Evolutionary conservation across 2,329 filamentous ascomycete genomes (phyloP).

Genomic region (Tothia fuscella): DNA sequence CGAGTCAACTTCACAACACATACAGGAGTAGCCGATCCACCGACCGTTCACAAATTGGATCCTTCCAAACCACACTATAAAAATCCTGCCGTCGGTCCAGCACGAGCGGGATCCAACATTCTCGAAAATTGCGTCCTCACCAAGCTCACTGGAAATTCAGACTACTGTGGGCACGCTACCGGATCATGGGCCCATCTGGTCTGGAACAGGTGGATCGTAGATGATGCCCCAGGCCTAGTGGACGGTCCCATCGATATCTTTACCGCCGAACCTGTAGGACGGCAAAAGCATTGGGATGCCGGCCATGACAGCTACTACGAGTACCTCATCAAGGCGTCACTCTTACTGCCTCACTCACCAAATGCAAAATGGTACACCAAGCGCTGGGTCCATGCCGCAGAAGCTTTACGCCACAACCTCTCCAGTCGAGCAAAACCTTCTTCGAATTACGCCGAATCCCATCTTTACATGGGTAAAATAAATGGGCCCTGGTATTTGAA

Average conservation of each 20-base stretch:
- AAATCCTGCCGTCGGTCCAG: conserved; percentile 28
- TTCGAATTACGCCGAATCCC: conserved; percentile 22
- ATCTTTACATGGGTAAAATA: conserved; percentile 27
- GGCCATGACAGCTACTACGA: conserved; percentile 34
- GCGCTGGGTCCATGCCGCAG: conserved; percentile 23
- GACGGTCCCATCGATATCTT: conserved; percentile 32
- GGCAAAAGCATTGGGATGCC: conserved; percentile 30
- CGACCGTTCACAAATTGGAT: conserved; percentile 18
- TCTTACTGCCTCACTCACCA: conserved; percentile 25
- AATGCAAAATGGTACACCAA: conserved; percentile 22
- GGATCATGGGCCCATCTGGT: conserved; percentile 33
- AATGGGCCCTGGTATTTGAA: conserved; percentile 24
- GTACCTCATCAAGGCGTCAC: conserved; percentile 29
- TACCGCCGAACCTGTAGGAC: conserved; percentile 28
- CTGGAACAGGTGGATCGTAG: conserved; percentile 27
- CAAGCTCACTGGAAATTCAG: conserved; percentile 26
- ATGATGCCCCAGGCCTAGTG: conserved; percentile 29
- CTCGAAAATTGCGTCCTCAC: conserved; percentile 32
- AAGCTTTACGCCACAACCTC: conserved; percentile 25
- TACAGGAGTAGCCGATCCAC: conserved; percentile 22
- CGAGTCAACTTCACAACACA: conserved; percentile 30
- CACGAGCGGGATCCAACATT: conserved; percentile 32
- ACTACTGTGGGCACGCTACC: conserved; percentile 31
- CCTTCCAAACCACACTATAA: conserved; percentile 22
- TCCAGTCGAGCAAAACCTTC: conserved; percentile 25